Percentiles rank a stretch among this genome's conserved stretches.
phyloP scores from a whole-genome alignment of 371 early-diverging fungal species.

The Synchytrium microbalum region DNA sequence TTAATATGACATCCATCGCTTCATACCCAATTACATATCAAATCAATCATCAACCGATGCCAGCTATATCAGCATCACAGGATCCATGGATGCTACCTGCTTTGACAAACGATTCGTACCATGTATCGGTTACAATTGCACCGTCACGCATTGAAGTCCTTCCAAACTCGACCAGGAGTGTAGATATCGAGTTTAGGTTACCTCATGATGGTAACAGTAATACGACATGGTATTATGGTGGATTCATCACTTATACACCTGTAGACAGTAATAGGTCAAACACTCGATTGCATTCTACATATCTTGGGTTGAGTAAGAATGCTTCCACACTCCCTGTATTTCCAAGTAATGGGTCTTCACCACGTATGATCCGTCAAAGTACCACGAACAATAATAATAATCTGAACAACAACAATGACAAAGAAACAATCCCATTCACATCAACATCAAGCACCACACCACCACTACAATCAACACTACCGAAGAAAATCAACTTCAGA shows the following conservation, averaged over 20 bases:
- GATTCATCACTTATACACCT: background rate
- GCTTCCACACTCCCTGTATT: background rate
- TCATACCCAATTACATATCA: background rate
- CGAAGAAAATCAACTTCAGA: background rate
- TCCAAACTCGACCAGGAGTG: background rate
- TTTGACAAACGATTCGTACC: background rate
- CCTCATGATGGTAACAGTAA: background rate
- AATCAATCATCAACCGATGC: background rate
- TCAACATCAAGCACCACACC: background rate
- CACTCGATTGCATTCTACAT: background rate
- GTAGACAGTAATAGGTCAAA: background rate
- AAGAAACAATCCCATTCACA: background rate
- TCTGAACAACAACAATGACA: background rate
- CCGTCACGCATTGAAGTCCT: background rate
- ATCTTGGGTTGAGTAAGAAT: background rate
- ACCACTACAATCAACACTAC: background rate
- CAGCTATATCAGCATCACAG: background rate
- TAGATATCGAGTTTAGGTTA: background rate
- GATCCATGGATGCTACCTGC: background rate
- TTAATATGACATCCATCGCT: background rate
- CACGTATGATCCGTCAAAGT: too few species aligned
- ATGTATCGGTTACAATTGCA: background rate
- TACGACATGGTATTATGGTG: background rate
- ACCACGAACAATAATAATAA: too few species aligned
- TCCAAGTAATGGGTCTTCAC: background rate